Evolutionary conservation across 345 rosid genomes (phyloP).

Genomic region (Psidium guajava): DNA sequence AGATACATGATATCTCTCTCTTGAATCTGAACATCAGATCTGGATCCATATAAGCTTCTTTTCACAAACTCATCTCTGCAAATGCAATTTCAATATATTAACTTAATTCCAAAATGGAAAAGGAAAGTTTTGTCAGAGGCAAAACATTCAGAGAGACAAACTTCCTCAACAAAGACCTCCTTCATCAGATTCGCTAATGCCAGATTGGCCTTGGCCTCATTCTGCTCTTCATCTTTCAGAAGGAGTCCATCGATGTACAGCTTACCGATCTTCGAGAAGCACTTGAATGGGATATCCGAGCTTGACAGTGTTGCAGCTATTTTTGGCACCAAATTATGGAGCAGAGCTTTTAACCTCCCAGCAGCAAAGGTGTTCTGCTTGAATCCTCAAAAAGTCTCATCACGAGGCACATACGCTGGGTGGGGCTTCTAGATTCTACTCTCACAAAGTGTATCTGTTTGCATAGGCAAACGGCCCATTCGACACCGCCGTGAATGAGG

Average conservation of each 20-base stretch:
- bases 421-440: conserved; percentile 73
- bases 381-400: conserved; percentile 91
- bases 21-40: too few relatives aligned
- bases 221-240: conserved; percentile 35
- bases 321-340: conserved; percentile 83
- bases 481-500: conserved; percentile 97
- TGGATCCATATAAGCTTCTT: too few relatives aligned
- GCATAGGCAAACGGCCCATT: conserved; percentile 65
- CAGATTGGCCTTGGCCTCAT: conserved; percentile 7
- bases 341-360: conserved; percentile 79
- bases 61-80: too few relatives aligned
- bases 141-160: too few relatives aligned
- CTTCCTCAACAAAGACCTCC: too few relatives aligned
- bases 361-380: conserved; percentile 73
- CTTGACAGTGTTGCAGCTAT: conserved; percentile 67
- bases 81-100: too few relatives aligned
- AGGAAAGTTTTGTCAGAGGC: too few relatives aligned
- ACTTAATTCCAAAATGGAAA: too few relatives aligned
- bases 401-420: conserved; percentile 84
- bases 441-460: conserved; percentile 56
- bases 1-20: too few relatives aligned
- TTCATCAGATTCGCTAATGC: conserved; percentile 25
- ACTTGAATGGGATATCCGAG: conserved; percentile 69
- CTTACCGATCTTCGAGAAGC: conserved; percentile 87
- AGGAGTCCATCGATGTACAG: conserved; percentile 52